A percentile compares a stretch with the other conserved stretches of the same genome.
Conservation (phyloP, 176 grass and related monocot genomes). For the Elaeis guineensis region DNA sequence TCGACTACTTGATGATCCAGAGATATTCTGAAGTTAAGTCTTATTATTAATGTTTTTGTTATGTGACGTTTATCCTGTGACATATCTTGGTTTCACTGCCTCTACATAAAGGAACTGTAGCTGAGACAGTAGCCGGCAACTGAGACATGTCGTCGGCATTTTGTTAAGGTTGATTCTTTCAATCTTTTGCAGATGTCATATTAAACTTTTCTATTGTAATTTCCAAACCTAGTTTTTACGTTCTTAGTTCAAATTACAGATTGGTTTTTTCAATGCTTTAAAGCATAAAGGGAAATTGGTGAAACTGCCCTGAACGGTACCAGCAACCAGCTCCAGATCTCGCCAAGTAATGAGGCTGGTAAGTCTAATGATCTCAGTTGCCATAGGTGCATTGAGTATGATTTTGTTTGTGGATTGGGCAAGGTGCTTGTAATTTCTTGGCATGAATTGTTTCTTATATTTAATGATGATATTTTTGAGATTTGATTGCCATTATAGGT, state of each 20-base stretch:
- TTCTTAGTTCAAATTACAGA: conserved; percentile 11
- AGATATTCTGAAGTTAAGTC: conserved; percentile 31
- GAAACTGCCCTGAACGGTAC: conserved; percentile 92
- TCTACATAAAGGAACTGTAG: conserved; percentile 78
- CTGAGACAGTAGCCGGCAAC: conserved; percentile 74
- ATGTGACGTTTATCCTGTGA: conserved; percentile 10
- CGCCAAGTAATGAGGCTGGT: conserved; percentile 99
- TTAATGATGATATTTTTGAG: too few relatives aligned
- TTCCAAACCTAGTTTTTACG: not conserved
- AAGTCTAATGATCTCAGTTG: too few relatives aligned
- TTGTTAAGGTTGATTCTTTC: conserved; percentile 52
- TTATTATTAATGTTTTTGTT: not conserved
- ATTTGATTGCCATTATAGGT: too few relatives aligned
- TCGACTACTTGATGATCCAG: conserved; percentile 93
- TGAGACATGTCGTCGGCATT: conserved; percentile 79
- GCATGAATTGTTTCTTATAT: too few relatives aligned
- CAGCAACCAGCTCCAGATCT: conserved; percentile 88
- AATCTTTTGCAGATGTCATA: not conserved
- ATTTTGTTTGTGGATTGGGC: too few relatives aligned
- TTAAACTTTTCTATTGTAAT: not conserved
- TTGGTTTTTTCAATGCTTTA: conserved; percentile 13
- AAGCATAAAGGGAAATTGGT: conserved; percentile 95
- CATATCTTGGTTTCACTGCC: conserved; percentile 11
- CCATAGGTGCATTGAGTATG: too few relatives aligned
- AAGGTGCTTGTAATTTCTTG: too few relatives aligned